These are phyloP conservation scores for Tolypocladium inflatum DNA, from an alignment of 2,329 filamentous ascomycete genomes.

Conservation along the genomic window DNA sequence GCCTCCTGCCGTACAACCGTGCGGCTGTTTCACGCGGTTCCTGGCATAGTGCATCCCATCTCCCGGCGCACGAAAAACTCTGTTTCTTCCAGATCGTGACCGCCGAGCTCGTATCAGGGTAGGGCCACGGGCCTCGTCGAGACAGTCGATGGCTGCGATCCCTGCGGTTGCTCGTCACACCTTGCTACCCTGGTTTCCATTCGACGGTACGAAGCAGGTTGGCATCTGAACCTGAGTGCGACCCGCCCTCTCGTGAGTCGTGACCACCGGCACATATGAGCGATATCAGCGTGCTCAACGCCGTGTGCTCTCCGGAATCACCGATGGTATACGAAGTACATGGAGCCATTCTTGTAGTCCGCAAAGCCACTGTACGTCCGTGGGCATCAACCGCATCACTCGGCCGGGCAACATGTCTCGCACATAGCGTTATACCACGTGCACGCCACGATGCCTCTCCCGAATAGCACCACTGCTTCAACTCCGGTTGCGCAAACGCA, in stretches of 20 bases:
- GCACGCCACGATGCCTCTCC: neutral
- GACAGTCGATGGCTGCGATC: neutral
- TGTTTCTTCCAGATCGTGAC: neutral
- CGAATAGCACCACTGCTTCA: neutral
- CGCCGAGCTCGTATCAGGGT: neutral
- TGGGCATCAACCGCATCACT: neutral
- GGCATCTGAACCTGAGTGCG: neutral
- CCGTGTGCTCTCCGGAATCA: neutral
- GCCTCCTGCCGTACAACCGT: conserved; percentile 3
- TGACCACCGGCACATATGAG: neutral
- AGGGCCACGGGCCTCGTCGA: neutral
- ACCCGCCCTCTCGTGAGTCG: neutral
- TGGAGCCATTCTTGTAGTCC: neutral
- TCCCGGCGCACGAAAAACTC: neutral
- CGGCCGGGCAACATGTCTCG: neutral
- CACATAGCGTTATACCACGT: neutral
- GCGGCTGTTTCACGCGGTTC: conserved; percentile 4
- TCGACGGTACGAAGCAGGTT: neutral
- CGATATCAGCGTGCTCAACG: neutral
- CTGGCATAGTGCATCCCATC: conserved; percentile 3
- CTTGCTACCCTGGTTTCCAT: neutral
- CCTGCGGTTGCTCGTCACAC: neutral
- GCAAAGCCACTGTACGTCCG: neutral
- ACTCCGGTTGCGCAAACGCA: neutral
- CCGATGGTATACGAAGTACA: too few relatives aligned